A percentile compares a stretch with the other conserved stretches of the same genome.
Conservation (phyloP, 2,329 filamentous ascomycete species). For the Ceratocystis colombiana region DNA sequence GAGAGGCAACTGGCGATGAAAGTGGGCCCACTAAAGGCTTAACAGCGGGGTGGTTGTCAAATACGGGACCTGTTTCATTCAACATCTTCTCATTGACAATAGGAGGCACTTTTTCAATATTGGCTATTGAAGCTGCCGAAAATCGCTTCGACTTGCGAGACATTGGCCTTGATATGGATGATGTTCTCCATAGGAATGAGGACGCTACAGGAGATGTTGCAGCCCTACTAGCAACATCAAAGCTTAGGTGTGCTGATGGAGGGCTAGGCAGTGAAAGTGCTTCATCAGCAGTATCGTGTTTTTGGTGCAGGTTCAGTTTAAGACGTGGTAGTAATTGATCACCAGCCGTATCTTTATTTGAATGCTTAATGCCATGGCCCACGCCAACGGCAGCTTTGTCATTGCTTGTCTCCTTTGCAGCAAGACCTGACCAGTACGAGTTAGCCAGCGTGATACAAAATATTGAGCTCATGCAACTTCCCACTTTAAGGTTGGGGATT, state of each 20-base stretch:
- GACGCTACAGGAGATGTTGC: not conserved
- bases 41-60: constrained; percentile 25
- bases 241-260: constrained; percentile 1
- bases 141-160: constrained; percentile 22
- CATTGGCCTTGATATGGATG: constrained; percentile 21
- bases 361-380: not conserved
- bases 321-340: constrained; percentile 14
- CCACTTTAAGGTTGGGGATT: not conserved
- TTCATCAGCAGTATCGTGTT: not conserved
- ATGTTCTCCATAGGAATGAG: constrained; percentile 7
- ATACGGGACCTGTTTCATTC: constrained; percentile 10
- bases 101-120: constrained; percentile 11
- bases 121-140: constrained; percentile 15
- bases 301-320: constrained; percentile 18
- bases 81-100: not conserved
- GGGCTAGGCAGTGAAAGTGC: constrained; percentile 18
- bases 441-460: not conserved
- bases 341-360: not conserved
- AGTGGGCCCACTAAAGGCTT: constrained; percentile 21
- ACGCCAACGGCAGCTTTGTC: not conserved
- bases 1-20: constrained; percentile 15
- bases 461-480: not conserved
- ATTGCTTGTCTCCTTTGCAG: constrained; percentile 19
- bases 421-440: constrained; percentile 14
- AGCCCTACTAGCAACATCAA: constrained; percentile 15